Conservation (phyloP, 2,329 filamentous ascomycete species). For the Cladobotryum mycophilum region DNA sequence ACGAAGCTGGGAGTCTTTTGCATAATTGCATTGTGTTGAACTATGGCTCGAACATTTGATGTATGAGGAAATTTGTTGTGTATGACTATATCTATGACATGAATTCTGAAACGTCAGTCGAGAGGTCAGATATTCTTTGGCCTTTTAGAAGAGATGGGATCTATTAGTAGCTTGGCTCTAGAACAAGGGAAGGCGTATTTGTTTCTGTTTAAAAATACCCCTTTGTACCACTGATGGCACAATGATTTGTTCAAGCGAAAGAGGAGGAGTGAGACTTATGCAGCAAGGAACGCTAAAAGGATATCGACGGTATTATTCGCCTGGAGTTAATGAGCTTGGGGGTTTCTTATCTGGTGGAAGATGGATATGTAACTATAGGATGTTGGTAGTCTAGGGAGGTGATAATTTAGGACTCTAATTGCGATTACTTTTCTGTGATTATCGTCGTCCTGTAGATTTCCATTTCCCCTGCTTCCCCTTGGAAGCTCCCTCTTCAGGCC, state of each 20-base stretch:
- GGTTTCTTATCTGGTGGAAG: too few relatives aligned
- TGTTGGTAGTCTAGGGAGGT: too few relatives aligned
- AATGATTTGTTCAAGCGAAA: background rate
- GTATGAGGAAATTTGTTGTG: background rate
- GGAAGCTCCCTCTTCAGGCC: too few relatives aligned
- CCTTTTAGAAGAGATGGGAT: background rate
- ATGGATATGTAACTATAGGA: too few relatives aligned
- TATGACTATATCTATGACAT: background rate
- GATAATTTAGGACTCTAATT: too few relatives aligned
- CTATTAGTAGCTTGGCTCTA: background rate
- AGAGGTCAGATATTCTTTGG: background rate
- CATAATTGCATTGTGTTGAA: constrained; percentile 65
- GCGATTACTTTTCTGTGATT: too few relatives aligned
- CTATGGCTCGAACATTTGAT: constrained; percentile 23
- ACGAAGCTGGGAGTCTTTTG: constrained; percentile 76
- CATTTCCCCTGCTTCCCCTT: too few relatives aligned
- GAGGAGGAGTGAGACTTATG: background rate
- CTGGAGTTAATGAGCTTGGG: too few relatives aligned
- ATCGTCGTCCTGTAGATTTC: too few relatives aligned
- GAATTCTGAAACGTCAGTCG: background rate
- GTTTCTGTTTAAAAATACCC: constrained; percentile 4
- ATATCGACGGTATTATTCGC: background rate
- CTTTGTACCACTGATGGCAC: background rate
- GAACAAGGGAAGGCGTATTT: constrained; percentile 10
- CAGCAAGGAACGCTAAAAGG: background rate